Base-by-base conservation (phyloP, 2,329 filamentous ascomycete genomes). In the Cytospora chrysosperma region DNA sequence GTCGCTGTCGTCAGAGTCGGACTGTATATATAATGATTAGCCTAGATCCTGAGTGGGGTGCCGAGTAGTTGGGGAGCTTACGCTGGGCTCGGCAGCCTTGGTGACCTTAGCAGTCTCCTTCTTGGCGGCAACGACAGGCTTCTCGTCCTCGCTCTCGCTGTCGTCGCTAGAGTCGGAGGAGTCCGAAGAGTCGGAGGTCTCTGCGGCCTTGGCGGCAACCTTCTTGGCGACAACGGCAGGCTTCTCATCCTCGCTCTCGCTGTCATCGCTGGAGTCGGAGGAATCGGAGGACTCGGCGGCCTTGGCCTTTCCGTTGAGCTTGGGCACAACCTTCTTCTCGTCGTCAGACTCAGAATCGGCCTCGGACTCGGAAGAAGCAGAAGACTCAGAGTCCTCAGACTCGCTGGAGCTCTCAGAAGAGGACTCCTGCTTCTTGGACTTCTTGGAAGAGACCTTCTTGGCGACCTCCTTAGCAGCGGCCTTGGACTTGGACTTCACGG, bases 401-500 rank as follows among this genome's bases (percentile, higher is more conserved):
- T 75, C 75, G 13, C 71, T 72, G 68, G 74, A 72, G 24, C 75
- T 73, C 58, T 70, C 71, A 30, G 74, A 75, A 60, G 73, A 75
- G 13, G 70, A 67, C 66, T 71, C 75, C 57, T 64, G 73, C 72
- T 82, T 83, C 78, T 81, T 81, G 65, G 69, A 69, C 74, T 79
- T 79, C 71, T 73, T 82, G 59, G 78, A 76, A 67, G 78, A 70
- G 68, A 80, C 79, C 76, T 85, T 85, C 69, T 79, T 74, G 64
- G 83, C 79, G 53, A 78, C 73, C 65, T 82, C 79, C 82, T 90
- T 90, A 70, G 86, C 86, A 63, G 85, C 74, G 68, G 87, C 81
- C 82, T 90, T 90, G 71, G 85, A 83, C 81, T 89, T 89, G 66
- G 82, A 78, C 78, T 87, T 88, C 73, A 86, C 77, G 68, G 83